phyloP scores from a whole-genome alignment of 169 alveolate species.

The Amoebophrya sp. region DNA sequence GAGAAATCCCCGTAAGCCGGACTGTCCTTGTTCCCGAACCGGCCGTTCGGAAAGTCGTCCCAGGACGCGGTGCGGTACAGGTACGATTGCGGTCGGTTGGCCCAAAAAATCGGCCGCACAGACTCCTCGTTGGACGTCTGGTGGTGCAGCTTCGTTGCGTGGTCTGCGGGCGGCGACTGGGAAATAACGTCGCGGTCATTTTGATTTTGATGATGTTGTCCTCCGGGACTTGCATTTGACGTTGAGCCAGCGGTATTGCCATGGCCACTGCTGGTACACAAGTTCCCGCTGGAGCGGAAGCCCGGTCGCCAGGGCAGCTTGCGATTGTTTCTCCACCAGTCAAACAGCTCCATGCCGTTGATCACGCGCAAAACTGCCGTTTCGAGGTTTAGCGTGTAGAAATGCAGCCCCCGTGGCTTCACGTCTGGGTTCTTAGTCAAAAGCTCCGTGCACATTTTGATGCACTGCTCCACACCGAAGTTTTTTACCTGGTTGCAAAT shows the following conservation, averaged over 20 bases:
- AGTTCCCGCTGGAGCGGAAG: slow-evolving; percentile 37
- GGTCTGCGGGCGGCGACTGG: too few relatives aligned
- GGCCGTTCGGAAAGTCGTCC: slow-evolving; percentile 69
- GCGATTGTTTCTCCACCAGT: slow-evolving; percentile 25
- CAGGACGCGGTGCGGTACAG: slow-evolving; percentile 58
- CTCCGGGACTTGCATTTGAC: too few relatives aligned
- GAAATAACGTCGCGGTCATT: too few relatives aligned
- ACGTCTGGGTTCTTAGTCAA: too few relatives aligned
- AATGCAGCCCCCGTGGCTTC: slow-evolving; percentile 57
- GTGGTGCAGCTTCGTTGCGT: too few relatives aligned
- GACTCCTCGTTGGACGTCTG: slow-evolving; percentile 35
- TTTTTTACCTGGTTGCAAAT: too few relatives aligned
- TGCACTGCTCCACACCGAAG: slow-evolving; percentile 44
- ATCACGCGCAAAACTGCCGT: slow-evolving; percentile 51
- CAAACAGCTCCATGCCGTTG: slow-evolving; percentile 48
- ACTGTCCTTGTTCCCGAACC: slow-evolving; percentile 63
- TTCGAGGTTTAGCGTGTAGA: slow-evolving; percentile 61
- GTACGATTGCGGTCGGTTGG: slow-evolving; percentile 60
- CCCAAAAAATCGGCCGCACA: slow-evolving; percentile 66
- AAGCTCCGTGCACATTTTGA: slow-evolving; percentile 44
- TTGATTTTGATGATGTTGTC: too few relatives aligned
- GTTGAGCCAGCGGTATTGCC: too few relatives aligned
- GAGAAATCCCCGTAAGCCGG: slow-evolving; percentile 59
- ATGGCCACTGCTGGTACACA: background rate
- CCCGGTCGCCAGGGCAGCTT: slow-evolving; percentile 55